These are phyloP conservation scores for Tremellales sp. DNA, from an alignment of 1,284 basidiomycete genomes.

Conservation along the genomic window DNA sequence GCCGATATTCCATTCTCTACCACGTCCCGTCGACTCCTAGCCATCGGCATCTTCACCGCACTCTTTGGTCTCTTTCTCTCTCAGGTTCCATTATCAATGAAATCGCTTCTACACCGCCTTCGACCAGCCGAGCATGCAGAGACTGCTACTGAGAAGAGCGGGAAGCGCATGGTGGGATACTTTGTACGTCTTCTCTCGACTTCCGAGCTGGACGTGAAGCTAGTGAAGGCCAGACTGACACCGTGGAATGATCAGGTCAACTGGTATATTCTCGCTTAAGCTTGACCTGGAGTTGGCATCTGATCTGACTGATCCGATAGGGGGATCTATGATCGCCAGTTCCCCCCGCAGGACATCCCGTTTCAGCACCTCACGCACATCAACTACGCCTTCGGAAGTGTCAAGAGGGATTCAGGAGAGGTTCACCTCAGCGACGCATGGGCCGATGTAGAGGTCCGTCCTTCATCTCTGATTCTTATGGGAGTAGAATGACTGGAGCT, in stretches of 20 bases:
- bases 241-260: constrained; percentile 23
- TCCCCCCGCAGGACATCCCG: constrained; percentile 65
- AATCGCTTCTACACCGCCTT: no score
- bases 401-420: constrained; percentile 61
- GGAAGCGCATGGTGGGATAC: constrained; percentile 21
- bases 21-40: not conserved
- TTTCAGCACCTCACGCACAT: constrained; percentile 67
- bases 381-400: constrained; percentile 85
- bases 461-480: not conserved
- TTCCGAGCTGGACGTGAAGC: not conserved
- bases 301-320: constrained; percentile 36
- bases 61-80: not conserved
- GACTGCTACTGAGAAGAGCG: constrained; percentile 2
- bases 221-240: not conserved
- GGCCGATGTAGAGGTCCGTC: constrained; percentile 70
- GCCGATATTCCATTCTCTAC: no score
- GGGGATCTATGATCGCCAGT: constrained; percentile 95
- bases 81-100: not conserved
- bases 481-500: constrained; percentile 16
- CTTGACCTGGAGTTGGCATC: not conserved
- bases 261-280: constrained; percentile 18
- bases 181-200: constrained; percentile 14
- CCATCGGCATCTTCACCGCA: not conserved
- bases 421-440: constrained; percentile 72
- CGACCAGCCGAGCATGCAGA: not conserved